Evolutionary conservation across 2,329 filamentous ascomycete genomes (phyloP), one percentile per base, ranked within the genome.

Genomic region (Scopulariopsis brevicaulis): DNA sequence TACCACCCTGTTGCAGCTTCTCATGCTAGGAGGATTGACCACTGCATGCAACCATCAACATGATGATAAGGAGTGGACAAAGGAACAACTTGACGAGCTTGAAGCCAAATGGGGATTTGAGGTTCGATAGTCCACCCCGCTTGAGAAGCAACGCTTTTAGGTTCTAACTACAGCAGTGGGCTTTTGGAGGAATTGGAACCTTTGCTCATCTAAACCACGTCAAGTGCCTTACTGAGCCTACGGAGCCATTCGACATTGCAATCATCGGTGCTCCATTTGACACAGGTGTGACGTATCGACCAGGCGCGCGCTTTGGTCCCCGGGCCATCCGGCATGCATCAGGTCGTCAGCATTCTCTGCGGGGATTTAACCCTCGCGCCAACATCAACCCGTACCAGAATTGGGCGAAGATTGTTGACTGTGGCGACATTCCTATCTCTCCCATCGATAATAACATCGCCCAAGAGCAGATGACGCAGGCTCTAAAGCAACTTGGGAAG

Each of bases 371-470:
- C 71, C 82, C 87, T 1, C 84, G 90, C 22, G 90, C 90, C 1
- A 80, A 79, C 48, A 80, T 96, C 63, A 96, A 96, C 70, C 90
- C 92, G 0, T 96, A 94, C 73, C 75, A 77, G 48, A 86, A 80
- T 58, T 93, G 88, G 87, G 87, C 89, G 0, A 83, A 75, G 46
- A 83, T 96, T 59, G 76, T 93, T 56, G 92, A 96, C 75, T 96
- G 92, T 69, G 91, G 91, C 53, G 91, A 96, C 69, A 90, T 96
- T 58, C 90, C 92, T 32, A 78, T 95, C 63, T 89, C 87, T 0
- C 91, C 91, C 0, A 86, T 95, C 64, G 90, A 96, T 74, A 96
- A 96, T 69, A 83, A 77, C 1, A 76, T 96, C 15, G 92, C 91
- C 0, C 75, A 91, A 57, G 76, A 79, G 53, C 92, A 96, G 72